Evolutionary conservation across 1,139 yeast genomes (phyloP), one percentile per base, ranked within the genome.

Genomic region (Candida sojae): DNA sequence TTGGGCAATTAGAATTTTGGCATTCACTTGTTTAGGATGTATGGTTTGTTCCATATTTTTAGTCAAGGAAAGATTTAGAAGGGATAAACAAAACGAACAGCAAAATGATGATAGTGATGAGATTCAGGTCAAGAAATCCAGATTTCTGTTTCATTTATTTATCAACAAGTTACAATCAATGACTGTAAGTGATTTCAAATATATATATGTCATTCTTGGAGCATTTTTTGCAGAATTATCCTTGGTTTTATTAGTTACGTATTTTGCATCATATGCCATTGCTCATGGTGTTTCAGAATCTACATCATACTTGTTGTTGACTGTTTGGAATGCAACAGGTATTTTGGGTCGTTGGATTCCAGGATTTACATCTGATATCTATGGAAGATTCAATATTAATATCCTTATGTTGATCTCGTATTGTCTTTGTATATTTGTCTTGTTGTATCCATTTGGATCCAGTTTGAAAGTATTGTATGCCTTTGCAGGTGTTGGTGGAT

Each of bases 1-100:
- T 8, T 83, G 88, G 88, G 85, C 88, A 0, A 76, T 84, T 50
- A 65, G 89, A 54, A 73, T 79, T 0, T 62, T 82, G 46, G 84
- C 80, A 1, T 73, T 83, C 43, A 62, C 80, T 2, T 74, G 80
- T 53, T 61, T 75, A 11, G 71, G 68, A 0, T 69, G 80, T 36
- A 65, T 79, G 56, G 38, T 63, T 0, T 50, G 66, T 17, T 69
- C 84, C 1, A 67, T 73, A 8, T 44, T 71, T 0, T 64, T 82
- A 26, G 75, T 77, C 2, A 75, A 71, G 43, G 88, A 82, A 59
- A 70, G 88, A 53, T 57, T 77, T 44, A 64, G 48, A 21, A 51
- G 47, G 39, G 51, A 50, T 21, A 29, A 35, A 11, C 31, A 45
- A 12, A 23, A 37, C 32, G 29, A 47, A 33, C 35, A 35, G 9